These are phyloP conservation scores for Vararia minispora DNA, from an alignment of 768 basidiomycete genomes.

Conservation along the genomic window DNA sequence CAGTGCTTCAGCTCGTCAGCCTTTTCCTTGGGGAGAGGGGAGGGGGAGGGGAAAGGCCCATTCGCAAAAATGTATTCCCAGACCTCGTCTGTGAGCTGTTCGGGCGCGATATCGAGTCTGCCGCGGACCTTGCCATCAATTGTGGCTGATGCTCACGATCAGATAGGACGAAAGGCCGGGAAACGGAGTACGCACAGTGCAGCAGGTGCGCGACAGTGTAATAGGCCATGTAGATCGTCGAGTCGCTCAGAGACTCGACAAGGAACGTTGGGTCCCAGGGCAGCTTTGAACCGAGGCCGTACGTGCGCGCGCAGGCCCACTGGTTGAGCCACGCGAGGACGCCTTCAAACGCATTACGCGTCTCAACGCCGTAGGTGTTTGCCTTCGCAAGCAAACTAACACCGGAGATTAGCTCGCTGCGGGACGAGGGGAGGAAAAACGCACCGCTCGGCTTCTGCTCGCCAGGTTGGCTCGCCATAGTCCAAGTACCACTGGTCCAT, in stretches of 20 bases:
- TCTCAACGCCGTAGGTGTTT: slow-evolving; percentile 89
- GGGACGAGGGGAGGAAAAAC: slow-evolving; percentile 17
- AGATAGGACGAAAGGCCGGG: slow-evolving; percentile 5
- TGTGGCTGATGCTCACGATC: slow-evolving; percentile 32
- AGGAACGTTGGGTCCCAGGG: slow-evolving; percentile 97
- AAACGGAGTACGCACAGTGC: slow-evolving; percentile 49
- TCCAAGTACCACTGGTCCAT: slow-evolving; percentile 99
- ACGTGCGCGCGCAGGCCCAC: slow-evolving; percentile 99
- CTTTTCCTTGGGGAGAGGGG: slow-evolving; percentile 63
- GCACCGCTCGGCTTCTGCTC: slow-evolving; percentile 71
- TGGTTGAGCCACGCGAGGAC: slow-evolving; percentile 93
- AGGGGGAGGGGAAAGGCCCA: slow-evolving; percentile 59
- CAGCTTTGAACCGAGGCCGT: slow-evolving; percentile 88
- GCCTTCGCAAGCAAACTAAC: slow-evolving; percentile 67
- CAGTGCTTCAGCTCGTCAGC: slow-evolving; percentile 80
- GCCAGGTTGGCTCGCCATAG: slow-evolving; percentile 91
- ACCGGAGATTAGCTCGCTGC: slow-evolving; percentile 7
- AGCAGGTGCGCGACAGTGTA: slow-evolving; percentile 90
- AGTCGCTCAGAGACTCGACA: slow-evolving; percentile 94
- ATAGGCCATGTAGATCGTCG: slow-evolving; percentile 97
- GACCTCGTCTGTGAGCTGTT: slow-evolving; percentile 94
- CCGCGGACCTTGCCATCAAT: slow-evolving; percentile 75
- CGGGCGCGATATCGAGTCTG: slow-evolving; percentile 72
- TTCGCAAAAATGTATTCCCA: slow-evolving; percentile 91
- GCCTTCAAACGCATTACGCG: slow-evolving; percentile 83